These are phyloP conservation scores for Neonectria faginata DNA, from an alignment of 2,329 filamentous ascomycete genomes.

Conservation along the genomic window DNA sequence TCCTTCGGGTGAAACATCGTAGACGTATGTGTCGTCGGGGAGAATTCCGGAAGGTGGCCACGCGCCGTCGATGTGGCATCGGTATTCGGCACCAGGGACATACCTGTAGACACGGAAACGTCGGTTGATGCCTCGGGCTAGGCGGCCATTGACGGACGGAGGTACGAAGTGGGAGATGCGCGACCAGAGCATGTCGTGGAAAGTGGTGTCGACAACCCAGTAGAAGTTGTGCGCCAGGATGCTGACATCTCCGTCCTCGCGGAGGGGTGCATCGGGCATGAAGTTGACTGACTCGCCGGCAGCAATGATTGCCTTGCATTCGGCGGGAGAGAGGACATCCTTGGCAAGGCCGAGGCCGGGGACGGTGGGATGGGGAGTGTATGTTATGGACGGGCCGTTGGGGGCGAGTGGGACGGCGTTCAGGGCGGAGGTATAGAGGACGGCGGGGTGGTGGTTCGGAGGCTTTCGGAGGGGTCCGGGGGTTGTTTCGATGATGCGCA, in stretches of 20 bases:
- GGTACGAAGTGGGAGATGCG: constrained; percentile 71
- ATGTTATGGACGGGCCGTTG: constrained; percentile 59
- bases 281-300: constrained; percentile 75
- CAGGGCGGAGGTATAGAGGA: constrained; percentile 71
- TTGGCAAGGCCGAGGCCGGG: constrained; percentile 70
- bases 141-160: constrained; percentile 63
- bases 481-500: constrained; percentile 72
- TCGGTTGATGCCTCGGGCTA: constrained; percentile 73
- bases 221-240: constrained; percentile 80
- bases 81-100: constrained; percentile 78
- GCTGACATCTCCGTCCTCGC: constrained; percentile 73
- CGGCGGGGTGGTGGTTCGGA: constrained; percentile 74
- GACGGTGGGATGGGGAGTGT: constrained; percentile 71
- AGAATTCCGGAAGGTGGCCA: constrained; percentile 78
- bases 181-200: constrained; percentile 72
- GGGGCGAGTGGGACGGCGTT: constrained; percentile 66
- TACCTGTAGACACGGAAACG: constrained; percentile 80
- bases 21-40: constrained; percentile 69
- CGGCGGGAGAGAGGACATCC: constrained; percentile 69
- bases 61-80: constrained; percentile 77
- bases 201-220: constrained; percentile 74
- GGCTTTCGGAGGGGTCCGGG: constrained; percentile 72
- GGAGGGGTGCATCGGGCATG: constrained; percentile 74
- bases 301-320: constrained; percentile 75
- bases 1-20: constrained; percentile 70